Conservation (phyloP, 768 basidiomycete species). For the Termitomyces sp. region DNA sequence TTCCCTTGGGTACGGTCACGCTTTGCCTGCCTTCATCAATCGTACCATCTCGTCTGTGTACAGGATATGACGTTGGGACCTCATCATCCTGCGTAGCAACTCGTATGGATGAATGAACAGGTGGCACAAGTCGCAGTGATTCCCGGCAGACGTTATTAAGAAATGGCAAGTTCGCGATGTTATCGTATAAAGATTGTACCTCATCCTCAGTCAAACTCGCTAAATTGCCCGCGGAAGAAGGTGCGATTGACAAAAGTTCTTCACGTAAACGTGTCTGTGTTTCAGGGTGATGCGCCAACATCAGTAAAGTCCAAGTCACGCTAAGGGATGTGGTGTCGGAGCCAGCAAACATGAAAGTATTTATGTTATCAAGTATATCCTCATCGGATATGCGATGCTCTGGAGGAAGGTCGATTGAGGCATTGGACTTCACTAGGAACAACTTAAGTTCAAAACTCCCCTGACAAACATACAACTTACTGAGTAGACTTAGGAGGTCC, state of each 20-base stretch:
- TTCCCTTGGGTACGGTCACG: constrained; percentile 59
- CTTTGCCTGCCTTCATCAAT: constrained; percentile 33
- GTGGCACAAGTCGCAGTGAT: constrained; percentile 71
- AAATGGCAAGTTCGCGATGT: constrained; percentile 57
- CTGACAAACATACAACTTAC: constrained; percentile 38
- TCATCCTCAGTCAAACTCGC: constrained; percentile 57
- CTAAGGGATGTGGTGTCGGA: constrained; percentile 83
- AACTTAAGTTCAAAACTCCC: neutral
- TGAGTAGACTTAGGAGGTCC: constrained; percentile 72
- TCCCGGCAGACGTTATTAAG: constrained; percentile 77
- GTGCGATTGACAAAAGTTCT: constrained; percentile 52
- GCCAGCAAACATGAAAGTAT: constrained; percentile 88
- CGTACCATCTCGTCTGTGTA: constrained; percentile 45
- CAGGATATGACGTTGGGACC: constrained; percentile 64
- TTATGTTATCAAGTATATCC: constrained; percentile 82
- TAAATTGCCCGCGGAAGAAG: constrained; percentile 30
- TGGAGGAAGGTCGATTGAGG: constrained; percentile 59
- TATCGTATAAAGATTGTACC: constrained; percentile 51
- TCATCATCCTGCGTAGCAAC: constrained; percentile 76
- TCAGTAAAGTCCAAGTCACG: constrained; percentile 78
- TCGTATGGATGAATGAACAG: constrained; percentile 76
- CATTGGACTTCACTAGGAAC: constrained; percentile 73
- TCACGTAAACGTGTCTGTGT: constrained; percentile 67
- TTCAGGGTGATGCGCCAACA: constrained; percentile 62
- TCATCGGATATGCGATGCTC: constrained; percentile 81